Evolutionary conservation across 2,329 filamentous ascomycete genomes (phyloP).

Genomic region (Chaetomium olivaceum): DNA sequence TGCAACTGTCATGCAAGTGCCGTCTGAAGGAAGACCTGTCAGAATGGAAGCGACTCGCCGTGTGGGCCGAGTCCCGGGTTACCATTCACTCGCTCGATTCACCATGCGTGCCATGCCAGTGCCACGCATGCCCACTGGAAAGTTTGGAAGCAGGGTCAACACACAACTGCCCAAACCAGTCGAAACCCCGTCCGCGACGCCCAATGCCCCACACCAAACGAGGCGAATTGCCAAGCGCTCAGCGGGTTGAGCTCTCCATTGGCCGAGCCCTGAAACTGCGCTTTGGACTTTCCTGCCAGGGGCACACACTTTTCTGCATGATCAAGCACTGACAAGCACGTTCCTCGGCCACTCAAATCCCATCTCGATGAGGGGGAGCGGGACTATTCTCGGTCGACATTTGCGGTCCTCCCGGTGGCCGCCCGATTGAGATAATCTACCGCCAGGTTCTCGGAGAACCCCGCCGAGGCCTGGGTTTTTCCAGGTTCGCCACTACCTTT

Average conservation of each 20-base stretch:
- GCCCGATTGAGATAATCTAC: conserved; percentile 2
- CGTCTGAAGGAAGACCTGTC: neutral
- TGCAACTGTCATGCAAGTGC: neutral
- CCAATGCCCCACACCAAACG: neutral
- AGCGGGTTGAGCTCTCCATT: neutral
- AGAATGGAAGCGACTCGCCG: conserved; percentile 1
- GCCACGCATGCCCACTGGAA: no score
- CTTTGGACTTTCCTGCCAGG: neutral
- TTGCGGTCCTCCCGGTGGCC: conserved; percentile 1
- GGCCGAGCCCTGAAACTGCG: conserved; percentile 17
- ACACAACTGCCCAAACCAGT: conserved; percentile 2
- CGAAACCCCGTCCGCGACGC: neutral
- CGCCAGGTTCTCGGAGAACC: neutral
- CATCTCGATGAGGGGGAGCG: neutral
- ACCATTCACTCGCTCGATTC: neutral
- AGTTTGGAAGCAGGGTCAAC: neutral
- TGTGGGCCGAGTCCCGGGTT: neutral
- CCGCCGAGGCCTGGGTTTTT: neutral
- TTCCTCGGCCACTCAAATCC: conserved; percentile 15
- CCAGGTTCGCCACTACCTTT: neutral
- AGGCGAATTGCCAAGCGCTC: neutral
- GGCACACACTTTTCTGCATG: conserved; percentile 1
- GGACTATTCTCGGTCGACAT: neutral
- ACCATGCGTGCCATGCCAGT: no score
- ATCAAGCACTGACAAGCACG: neutral